Percentiles rank a stretch among this genome's conserved stretches.
phyloP scores from a whole-genome alignment of 202 grass and related monocot species.

The Musa balbisiana region DNA sequence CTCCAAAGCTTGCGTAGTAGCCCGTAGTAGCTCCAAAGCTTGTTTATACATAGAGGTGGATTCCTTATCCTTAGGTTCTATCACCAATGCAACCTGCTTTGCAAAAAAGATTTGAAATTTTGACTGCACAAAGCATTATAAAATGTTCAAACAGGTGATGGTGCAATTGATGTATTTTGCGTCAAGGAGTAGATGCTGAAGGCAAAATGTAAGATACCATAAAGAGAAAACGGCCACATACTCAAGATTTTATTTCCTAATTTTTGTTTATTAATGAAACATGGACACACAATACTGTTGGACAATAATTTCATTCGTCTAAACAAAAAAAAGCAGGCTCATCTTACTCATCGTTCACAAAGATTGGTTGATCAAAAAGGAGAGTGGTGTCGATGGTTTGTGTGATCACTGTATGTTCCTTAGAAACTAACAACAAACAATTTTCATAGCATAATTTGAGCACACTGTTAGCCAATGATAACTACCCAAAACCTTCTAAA shows the following conservation, averaged over 20 bases:
- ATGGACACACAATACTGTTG: not conserved
- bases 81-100: conserved; percentile 82
- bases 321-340: not conserved
- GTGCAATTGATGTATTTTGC: no score
- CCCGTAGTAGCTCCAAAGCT: conserved; percentile 83
- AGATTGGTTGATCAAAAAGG: no score
- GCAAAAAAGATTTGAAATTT: not conserved
- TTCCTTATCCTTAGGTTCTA: conserved; percentile 96
- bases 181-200: not conserved
- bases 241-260: not conserved
- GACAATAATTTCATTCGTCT: not conserved
- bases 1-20: conserved; percentile 91
- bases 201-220: not conserved
- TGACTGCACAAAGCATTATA: not conserved
- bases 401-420: no score
- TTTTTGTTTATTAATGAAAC: not conserved
- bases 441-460: no score
- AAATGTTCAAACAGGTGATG: not conserved
- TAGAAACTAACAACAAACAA: no score
- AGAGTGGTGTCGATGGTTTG: no score
- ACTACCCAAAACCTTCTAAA: not conserved
- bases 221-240: not conserved
- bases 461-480: no score
- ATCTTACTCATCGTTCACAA: no score
- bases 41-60: conserved; percentile 93